These are phyloP conservation scores for Vaccinium vitisidaea DNA, from an alignment of 148 eudicot genomes.

Conservation along the genomic window DNA sequence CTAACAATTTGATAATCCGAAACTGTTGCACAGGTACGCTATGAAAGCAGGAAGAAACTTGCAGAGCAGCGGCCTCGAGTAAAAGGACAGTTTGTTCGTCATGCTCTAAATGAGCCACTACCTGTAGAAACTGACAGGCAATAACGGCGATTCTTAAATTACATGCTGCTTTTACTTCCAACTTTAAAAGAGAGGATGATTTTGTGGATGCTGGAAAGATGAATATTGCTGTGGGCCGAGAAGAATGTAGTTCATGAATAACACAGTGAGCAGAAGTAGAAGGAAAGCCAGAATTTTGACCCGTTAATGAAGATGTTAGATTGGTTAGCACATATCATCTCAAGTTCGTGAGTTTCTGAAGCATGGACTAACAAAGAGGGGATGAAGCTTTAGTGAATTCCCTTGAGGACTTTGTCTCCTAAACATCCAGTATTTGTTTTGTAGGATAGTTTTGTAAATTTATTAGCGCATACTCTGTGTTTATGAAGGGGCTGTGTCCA, in stretches of 20 bases:
- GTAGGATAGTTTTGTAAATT: conserved; percentile 10
- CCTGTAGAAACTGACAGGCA: conserved; percentile 32
- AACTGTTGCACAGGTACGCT: conserved; percentile 60
- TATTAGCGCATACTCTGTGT: background rate
- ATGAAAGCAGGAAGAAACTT: conserved; percentile 87
- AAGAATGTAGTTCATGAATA: background rate
- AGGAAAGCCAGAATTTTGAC: background rate
- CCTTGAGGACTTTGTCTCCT: conserved; percentile 6
- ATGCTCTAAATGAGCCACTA: conserved; percentile 48
- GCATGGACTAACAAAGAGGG: background rate
- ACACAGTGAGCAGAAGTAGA: background rate
- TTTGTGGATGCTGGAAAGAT: background rate
- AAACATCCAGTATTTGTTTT: background rate
- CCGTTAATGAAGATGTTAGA: background rate
- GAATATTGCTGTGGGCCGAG: background rate
- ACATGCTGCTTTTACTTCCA: conserved; percentile 17
- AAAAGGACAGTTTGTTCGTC: conserved; percentile 97
- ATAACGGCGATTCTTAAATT: conserved; percentile 23
- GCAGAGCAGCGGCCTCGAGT: conserved; percentile 96
- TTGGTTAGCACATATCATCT: background rate
- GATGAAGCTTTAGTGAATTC: conserved; percentile 9
- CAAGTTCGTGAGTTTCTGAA: conserved; percentile 12
- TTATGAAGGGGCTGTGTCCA: background rate
- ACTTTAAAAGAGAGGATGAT: background rate
- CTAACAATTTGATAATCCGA: conserved; percentile 6